Base-by-base conservation (phyloP, 306 rosid genomes). In the Sechiopsis laciniata region DNA sequence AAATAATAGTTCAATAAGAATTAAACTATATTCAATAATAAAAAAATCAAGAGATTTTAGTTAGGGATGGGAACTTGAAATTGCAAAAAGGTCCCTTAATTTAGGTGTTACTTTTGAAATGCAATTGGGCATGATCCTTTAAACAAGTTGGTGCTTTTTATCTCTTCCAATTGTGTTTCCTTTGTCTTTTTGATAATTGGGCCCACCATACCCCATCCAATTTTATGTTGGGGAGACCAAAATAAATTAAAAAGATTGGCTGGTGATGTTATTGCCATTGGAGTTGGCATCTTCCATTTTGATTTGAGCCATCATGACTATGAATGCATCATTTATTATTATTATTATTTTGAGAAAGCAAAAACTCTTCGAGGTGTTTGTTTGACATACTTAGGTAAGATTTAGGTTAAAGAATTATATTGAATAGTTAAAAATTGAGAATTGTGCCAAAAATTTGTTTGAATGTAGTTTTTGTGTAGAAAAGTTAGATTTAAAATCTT, bases 91-190 rank as follows among this genome's bases (percentile, higher is more conserved):
- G 56, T 1, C 12, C 12, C 56, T 14, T 52, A 15, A 52, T 52
- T 3, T 0, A 51, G 17, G 55, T n/a, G 55, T 11, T 15, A 51
- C 19, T 6, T 4, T 52, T 15, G 8, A 5, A 52, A 15, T 52
- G 19, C 56, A 52, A 52, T 2, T 52, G 56, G 56, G 56, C 56
- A 52, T 15, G 2, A 1, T 16, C 56, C 19, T 52, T 52, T 52
- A 52, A 52, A 52, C 56, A 54, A 54, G 57, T 54, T 54, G 57
- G 57, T 54, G 57, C 21, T n/a, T 54, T 54, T 54, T 14, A n/a
- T 16, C 57, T 54, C 21, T 54, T n/a, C 10, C 21, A 15, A 15
- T 54, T 54, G 19, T n/a, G 19, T 54, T 16, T n/a, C 21, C 21
- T n/a, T 16, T 16, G 20, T 9, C 19, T 52, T 52, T 54, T 54